A percentile compares a stretch with the other conserved stretches of the same genome.
Evolutionary conservation across 2,329 filamentous ascomycete species (phyloP).

Genomic region (Aspergillus pseudotamarii): DNA sequence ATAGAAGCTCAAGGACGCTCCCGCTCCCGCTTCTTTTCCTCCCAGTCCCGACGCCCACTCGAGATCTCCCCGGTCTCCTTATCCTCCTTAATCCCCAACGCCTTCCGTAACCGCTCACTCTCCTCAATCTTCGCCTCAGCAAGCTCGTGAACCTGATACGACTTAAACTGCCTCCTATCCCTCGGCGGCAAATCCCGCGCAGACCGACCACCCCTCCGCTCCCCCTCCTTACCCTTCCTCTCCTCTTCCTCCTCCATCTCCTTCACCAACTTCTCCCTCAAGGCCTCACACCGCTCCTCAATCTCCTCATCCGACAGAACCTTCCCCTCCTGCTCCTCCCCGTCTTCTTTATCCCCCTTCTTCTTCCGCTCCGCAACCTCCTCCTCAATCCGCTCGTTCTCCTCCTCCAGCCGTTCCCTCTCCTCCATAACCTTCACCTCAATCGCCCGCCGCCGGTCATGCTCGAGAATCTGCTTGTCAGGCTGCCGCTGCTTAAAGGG

Average conservation of each 20-base stretch:
- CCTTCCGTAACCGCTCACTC: conserved; percentile 82
- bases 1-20: conserved; percentile 20
- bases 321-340: conserved; percentile 36
- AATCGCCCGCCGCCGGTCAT: conserved; percentile 86
- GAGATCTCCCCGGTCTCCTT: conserved; percentile 74
- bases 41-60: conserved; percentile 22
- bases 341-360: conserved; percentile 55
- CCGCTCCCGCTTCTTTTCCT: conserved; percentile 16
- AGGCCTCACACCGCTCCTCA: conserved; percentile 69
- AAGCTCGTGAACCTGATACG: conserved; percentile 93
- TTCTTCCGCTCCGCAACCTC: conserved; percentile 69
- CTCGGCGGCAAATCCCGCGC: conserved; percentile 23
- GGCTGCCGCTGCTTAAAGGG: conserved; percentile 78
- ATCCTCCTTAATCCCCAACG: conserved; percentile 84
- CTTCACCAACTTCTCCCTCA: conserved; percentile 65
- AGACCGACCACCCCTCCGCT: conserved; percentile 15
- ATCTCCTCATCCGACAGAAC: conserved; percentile 80
- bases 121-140: conserved; percentile 96
- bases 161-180: conserved; percentile 66
- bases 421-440: conserved; percentile 94
- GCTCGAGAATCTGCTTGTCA: conserved; percentile 89
- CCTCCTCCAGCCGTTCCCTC: conserved; percentile 87
- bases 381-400: conserved; percentile 65
- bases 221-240: conserved; percentile 21
- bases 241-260: conserved; percentile 56